A percentile compares a stretch with the other conserved stretches of the same genome.
These are phyloP conservation scores for Irpex rosettiformis DNA, from an alignment of 1,284 basidiomycete species.

Conservation along the genomic window DNA sequence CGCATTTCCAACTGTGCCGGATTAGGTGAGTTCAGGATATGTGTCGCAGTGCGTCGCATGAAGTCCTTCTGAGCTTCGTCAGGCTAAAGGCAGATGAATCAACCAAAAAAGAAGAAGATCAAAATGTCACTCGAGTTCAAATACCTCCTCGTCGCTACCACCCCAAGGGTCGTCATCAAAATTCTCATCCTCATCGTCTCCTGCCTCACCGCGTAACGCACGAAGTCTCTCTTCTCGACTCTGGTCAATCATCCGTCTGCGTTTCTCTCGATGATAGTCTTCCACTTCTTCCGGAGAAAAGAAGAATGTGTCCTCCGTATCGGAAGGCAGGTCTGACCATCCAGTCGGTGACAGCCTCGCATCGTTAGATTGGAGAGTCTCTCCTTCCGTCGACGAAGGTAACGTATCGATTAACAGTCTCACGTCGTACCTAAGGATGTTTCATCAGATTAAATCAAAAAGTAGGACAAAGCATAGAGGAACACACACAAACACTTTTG, in stretches of 20 bases:
- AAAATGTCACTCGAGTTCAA: conserved; percentile 6
- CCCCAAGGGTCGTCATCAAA: conserved; percentile 53
- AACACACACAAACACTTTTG: neutral
- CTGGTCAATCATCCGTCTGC: conserved; percentile 56
- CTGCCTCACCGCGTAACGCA: conserved; percentile 49
- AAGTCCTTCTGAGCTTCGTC: conserved; percentile 59
- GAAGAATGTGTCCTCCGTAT: conserved; percentile 79
- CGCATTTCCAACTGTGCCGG: conserved; percentile 78
- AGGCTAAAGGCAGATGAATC: conserved; percentile 44
- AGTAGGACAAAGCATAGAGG: neutral
- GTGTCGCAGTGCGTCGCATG: conserved; percentile 73
- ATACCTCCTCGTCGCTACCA: conserved; percentile 71
- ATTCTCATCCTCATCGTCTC: conserved; percentile 23
- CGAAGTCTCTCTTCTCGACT: conserved; percentile 60
- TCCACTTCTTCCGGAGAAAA: conserved; percentile 63
- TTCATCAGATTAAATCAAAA: neutral
- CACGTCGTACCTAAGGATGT: conserved; percentile 67
- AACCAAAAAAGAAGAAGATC: neutral
- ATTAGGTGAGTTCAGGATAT: conserved; percentile 68
- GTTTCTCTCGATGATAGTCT: conserved; percentile 65
- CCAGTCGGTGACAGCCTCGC: conserved; percentile 49
- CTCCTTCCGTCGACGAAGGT: conserved; percentile 22
- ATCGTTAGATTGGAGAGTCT: conserved; percentile 4
- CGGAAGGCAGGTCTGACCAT: conserved; percentile 81
- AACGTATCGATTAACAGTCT: conserved; percentile 64